Conservation (phyloP, 164 flowering plant genomes). For the Euptelea pleiosperma region DNA sequence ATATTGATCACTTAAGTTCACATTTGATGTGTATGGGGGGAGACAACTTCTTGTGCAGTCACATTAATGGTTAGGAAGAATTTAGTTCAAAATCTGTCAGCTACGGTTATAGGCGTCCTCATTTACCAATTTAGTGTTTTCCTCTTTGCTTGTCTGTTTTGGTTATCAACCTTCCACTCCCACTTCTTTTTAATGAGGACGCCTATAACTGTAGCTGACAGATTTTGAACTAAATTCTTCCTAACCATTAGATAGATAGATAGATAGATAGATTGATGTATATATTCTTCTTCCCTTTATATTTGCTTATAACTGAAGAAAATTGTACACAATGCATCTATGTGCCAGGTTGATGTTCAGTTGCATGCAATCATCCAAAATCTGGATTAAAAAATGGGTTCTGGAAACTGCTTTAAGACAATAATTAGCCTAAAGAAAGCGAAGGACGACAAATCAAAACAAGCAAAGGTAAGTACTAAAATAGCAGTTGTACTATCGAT, state of each 20-base stretch:
- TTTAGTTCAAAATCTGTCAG: not conserved
- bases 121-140: not conserved
- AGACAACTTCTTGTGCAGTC: not conserved
- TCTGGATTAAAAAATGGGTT: constrained; percentile 52
- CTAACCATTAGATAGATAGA: not conserved
- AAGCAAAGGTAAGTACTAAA: constrained; percentile 57
- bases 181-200: not conserved
- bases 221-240: not conserved
- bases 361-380: constrained; percentile 7
- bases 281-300: not conserved
- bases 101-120: not conserved
- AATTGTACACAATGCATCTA: not conserved
- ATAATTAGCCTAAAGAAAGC: constrained; percentile 57
- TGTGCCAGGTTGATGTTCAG: constrained; percentile 26
- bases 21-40: too few relatives aligned
- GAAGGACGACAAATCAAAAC: constrained; percentile 47
- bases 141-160: not conserved
- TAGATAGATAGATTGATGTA: too few relatives aligned
- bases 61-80: not conserved
- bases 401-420: constrained; percentile 76
- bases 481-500: not conserved
- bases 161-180: not conserved
- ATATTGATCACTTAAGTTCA: too few relatives aligned
- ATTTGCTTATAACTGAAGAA: not conserved
- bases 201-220: not conserved